Percentiles rank a stretch among this genome's conserved stretches.
Conservation (phyloP, 305 asterid species). For the Petunia hybrid region DNA sequence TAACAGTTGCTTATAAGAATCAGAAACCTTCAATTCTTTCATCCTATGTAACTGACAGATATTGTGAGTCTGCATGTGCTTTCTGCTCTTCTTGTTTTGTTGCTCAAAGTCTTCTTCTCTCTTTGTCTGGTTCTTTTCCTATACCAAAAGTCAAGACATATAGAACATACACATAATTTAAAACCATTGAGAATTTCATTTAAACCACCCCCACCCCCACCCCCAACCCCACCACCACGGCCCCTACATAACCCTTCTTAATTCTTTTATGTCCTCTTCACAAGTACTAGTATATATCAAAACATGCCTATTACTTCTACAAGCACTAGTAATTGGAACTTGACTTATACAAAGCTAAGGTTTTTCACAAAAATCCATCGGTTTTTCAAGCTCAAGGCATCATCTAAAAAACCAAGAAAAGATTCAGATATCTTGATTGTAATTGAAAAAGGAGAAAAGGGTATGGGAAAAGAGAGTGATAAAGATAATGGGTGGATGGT, state of each 20-base stretch:
- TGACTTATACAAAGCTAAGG: slow-evolving; percentile 42
- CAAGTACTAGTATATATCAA: slow-evolving; percentile 28
- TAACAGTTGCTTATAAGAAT: slow-evolving; percentile 31
- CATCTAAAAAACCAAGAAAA: slow-evolving; percentile 32
- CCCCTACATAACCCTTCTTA: slow-evolving; percentile 8
- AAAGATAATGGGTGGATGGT: slow-evolving; percentile 47
- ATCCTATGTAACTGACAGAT: not conserved
- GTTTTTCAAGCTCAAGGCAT: slow-evolving; percentile 39
- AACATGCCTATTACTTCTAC: slow-evolving; percentile 45
- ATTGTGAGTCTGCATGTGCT: slow-evolving; percentile 44
- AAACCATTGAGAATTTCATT: not conserved
- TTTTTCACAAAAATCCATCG: slow-evolving; percentile 51
- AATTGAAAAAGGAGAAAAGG: slow-evolving; percentile 33
- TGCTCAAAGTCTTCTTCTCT: slow-evolving; percentile 56
- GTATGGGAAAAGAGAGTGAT: slow-evolving; percentile 32
- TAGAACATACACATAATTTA: slow-evolving; percentile 22
- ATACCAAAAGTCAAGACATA: slow-evolving; percentile 47
- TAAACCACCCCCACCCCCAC: not conserved
- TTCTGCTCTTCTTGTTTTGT: slow-evolving; percentile 33
- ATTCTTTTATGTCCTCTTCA: slow-evolving; percentile 46
- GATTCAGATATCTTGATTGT: slow-evolving; percentile 25
- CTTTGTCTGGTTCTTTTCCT: slow-evolving; percentile 47
- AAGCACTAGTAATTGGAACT: slow-evolving; percentile 36
- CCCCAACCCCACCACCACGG: not conserved
- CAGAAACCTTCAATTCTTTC: slow-evolving; percentile 25